phyloP scores from a whole-genome alignment of 1,284 basidiomycete species.

The Thecaphora thlaspeos region DNA sequence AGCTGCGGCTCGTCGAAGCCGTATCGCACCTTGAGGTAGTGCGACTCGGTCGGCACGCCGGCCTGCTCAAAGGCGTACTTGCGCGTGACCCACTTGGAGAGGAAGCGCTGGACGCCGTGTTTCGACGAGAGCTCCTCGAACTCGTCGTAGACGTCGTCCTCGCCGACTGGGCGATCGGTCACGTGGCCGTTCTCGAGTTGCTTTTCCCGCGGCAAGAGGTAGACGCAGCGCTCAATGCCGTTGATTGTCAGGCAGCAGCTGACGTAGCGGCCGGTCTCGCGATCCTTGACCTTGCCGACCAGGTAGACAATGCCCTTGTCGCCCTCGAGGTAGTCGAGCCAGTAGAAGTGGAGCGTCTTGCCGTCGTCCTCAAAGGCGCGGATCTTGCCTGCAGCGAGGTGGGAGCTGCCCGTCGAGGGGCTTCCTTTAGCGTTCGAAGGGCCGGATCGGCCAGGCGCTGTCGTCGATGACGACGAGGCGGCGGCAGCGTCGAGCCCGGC shows the following conservation, averaged over 20 bases:
- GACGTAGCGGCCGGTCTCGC: constrained; percentile 65
- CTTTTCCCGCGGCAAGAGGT: constrained; percentile 70
- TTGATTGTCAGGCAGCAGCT: constrained; percentile 85
- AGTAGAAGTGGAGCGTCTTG: constrained; percentile 53
- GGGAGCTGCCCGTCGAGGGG: constrained; percentile 3
- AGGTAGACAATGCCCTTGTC: constrained; percentile 53
- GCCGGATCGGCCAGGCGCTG: background rate
- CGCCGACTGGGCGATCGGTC: constrained; percentile 65
- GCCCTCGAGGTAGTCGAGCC: constrained; percentile 53
- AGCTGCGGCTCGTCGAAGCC: constrained; percentile 57
- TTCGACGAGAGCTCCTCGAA: constrained; percentile 77
- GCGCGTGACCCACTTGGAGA: constrained; percentile 70
- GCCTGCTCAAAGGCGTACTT: constrained; percentile 90
- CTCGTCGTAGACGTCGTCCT: constrained; percentile 75
- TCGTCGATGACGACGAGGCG: background rate
- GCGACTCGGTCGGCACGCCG: constrained; percentile 75
- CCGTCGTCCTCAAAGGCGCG: constrained; percentile 45
- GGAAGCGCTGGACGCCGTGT: constrained; percentile 73
- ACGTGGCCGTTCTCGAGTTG: constrained; percentile 63
- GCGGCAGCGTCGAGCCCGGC: constrained; percentile 11
- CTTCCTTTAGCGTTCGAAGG: background rate
- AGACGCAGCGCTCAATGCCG: constrained; percentile 87
- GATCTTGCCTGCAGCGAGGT: constrained; percentile 26
- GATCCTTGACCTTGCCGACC: constrained; percentile 55
- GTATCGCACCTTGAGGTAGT: constrained; percentile 75